These are phyloP conservation scores for Scalesia atractyloides DNA, from an alignment of 129 eudicot species.

Conservation along the genomic window DNA sequence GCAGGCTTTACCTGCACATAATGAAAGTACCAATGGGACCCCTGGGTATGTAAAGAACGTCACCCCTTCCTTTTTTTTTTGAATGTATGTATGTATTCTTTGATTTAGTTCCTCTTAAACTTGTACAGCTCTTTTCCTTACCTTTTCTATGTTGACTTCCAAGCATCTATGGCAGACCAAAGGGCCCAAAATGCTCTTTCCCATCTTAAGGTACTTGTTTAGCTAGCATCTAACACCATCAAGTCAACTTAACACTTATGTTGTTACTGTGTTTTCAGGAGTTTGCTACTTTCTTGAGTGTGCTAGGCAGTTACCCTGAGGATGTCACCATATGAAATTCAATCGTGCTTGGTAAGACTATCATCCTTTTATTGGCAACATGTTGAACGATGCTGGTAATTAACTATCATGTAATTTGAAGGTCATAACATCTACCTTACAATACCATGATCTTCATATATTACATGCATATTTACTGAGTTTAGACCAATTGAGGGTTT, in stretches of 20 bases:
- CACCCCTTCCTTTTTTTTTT: not conserved
- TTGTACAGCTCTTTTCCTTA: conserved; percentile 74
- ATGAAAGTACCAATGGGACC: conserved; percentile 50
- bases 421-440: not conserved
- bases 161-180: conserved; percentile 97
- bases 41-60: conserved; percentile 49
- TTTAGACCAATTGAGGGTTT: no score
- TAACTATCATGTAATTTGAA: not conserved
- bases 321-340: conserved; percentile 52
- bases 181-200: conserved; percentile 92
- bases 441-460: no score
- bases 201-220: conserved; percentile 64
- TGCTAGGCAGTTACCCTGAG: conserved; percentile 92
- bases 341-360: conserved; percentile 22
- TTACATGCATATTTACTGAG: no score
- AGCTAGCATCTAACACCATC: not conserved
- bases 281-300: conserved; percentile 88
- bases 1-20: conserved; percentile 62
- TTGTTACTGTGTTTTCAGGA: conserved; percentile 48
- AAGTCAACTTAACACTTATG: conserved; percentile 9
- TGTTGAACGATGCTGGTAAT: not conserved
- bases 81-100: not conserved
- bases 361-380: not conserved
- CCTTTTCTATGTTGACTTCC: conserved; percentile 92
- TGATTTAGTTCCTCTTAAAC: conserved; percentile 7